Conservation (phyloP, 139 green algal species). For the Auxenochlorella protothecoides region DNA sequence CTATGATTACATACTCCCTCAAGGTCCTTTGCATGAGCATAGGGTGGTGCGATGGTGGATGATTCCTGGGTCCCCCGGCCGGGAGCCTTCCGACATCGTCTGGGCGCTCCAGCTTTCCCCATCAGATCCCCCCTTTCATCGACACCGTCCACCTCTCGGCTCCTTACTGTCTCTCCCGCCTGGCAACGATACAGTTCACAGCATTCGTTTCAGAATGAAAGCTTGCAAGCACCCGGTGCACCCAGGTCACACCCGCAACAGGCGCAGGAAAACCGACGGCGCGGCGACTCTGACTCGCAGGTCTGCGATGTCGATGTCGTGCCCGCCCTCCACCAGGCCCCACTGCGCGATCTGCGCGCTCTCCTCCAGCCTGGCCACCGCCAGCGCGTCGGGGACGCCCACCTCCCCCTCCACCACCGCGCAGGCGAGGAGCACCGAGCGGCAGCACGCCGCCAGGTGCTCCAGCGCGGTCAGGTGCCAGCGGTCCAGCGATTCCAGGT, state of each 20-base stretch:
- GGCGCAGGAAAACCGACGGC: constrained; percentile 56
- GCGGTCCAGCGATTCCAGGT: constrained; percentile 45
- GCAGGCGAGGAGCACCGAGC: constrained; percentile 75
- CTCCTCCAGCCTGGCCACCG: constrained; percentile 66
- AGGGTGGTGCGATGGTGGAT: no score
- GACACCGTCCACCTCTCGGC: no score
- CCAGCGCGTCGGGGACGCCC: constrained; percentile 39
- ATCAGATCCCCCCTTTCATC: no score
- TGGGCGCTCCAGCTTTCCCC: no score
- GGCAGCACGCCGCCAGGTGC: constrained; percentile 52
- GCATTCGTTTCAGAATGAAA: no score
- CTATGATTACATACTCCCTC: no score
- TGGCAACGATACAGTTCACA: no score
- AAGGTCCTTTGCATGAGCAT: no score
- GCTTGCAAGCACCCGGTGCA: no score
- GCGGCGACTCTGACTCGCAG: constrained; percentile 55
- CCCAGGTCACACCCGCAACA: constrained; percentile 30
- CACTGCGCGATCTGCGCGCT: constrained; percentile 71
- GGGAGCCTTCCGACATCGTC: no score
- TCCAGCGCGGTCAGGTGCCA: constrained; percentile 73
- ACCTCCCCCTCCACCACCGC: constrained; percentile 56
- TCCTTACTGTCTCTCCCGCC: no score
- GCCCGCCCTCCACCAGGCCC: constrained; percentile 92
- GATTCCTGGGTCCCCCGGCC: no score
- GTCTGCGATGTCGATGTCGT: constrained; percentile 89